These are phyloP conservation scores for Mytilinidion resinicola DNA, from an alignment of 495 filamentous ascomycete genomes.

Conservation along the genomic window DNA sequence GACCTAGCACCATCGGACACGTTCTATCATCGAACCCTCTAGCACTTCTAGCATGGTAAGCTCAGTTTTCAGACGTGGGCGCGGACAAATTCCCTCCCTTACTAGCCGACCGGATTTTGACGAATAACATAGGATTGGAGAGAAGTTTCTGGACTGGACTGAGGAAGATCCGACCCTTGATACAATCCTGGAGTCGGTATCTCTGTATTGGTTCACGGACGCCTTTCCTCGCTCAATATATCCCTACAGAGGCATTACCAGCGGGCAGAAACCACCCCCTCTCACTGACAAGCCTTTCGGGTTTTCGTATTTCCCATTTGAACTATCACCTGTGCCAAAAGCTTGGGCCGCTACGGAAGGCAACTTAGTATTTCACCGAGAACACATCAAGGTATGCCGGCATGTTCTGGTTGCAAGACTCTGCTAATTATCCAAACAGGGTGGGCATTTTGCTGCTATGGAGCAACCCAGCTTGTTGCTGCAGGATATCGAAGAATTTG, in stretches of 20 bases:
- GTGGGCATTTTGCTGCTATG: constrained; percentile 60
- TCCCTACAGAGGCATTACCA: constrained; percentile 44
- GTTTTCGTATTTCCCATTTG: constrained; percentile 51
- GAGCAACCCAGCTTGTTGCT: constrained; percentile 51
- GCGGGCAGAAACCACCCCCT: constrained; percentile 19
- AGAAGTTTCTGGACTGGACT: constrained; percentile 61
- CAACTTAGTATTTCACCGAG: constrained; percentile 44
- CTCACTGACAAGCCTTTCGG: constrained; percentile 53
- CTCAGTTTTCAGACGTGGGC: constrained; percentile 5
- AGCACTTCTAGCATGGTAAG: constrained; percentile 59
- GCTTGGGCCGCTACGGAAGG: constrained; percentile 46
- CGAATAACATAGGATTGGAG: constrained; percentile 47
- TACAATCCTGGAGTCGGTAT: constrained; percentile 51
- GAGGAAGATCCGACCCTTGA: constrained; percentile 48
- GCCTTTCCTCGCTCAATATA: constrained; percentile 54
- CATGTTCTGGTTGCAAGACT: background rate
- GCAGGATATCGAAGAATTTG: constrained; percentile 53
- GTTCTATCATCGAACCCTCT: constrained; percentile 53
- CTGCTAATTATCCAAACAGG: constrained; percentile 30
- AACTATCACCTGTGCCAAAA: constrained; percentile 46
- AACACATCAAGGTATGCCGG: constrained; percentile 38
- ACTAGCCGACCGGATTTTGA: background rate
- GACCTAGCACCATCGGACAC: constrained; percentile 56
- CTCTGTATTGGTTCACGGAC: constrained; percentile 62
- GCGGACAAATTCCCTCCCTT: background rate